Base-by-base conservation (phyloP, 306 rosid genomes). In the Prosopis cineraria region DNA sequence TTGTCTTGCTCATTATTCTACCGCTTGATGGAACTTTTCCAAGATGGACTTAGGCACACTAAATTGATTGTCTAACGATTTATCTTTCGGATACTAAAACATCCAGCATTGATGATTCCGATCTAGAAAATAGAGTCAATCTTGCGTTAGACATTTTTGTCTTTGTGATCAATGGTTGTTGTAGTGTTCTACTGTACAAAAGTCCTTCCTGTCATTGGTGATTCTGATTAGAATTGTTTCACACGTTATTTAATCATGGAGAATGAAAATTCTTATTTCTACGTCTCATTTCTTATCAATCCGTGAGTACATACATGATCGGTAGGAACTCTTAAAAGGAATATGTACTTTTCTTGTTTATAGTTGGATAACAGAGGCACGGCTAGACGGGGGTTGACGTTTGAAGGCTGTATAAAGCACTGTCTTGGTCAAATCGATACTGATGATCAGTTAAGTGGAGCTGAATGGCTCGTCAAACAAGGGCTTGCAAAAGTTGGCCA, bases 351-450 rank as follows among this genome's bases (percentile, higher is more conserved):
- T 80, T 69, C 58, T 72, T 72, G 63, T 70, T 74, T 79, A 75
- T 92, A 96, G 99, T 77, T 96, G 41, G 99, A 96, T 85, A 96
- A 96, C 52, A 86, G 97, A 87, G 99, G 99, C 84, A 90, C 90
- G 45, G 91, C 98, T 5, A 83, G 99, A 65, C 91, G 98, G 11
- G 99, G 99, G 40, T 86, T 96, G 80, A 89, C 87, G 82, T 96
- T 96, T 31, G 99, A 96, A 85, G 89, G 94, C 80, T 71, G 82
- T 81, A 41, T 90, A 25, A 96, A 93, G 78, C 17, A 89, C 85
- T 85, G 86, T 53, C 80, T 84, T n/a, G 99, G 99, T 44, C 86
- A 79, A 75, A 16, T 88, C 25, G 99, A 96, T 71, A 97, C 97
- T 1, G 97, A 93, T 14, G 99, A 96, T 81, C 99, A 96, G 72